Base-by-base conservation (phyloP, 2,329 filamentous ascomycete species). In the Pezicula rhizophila region DNA sequence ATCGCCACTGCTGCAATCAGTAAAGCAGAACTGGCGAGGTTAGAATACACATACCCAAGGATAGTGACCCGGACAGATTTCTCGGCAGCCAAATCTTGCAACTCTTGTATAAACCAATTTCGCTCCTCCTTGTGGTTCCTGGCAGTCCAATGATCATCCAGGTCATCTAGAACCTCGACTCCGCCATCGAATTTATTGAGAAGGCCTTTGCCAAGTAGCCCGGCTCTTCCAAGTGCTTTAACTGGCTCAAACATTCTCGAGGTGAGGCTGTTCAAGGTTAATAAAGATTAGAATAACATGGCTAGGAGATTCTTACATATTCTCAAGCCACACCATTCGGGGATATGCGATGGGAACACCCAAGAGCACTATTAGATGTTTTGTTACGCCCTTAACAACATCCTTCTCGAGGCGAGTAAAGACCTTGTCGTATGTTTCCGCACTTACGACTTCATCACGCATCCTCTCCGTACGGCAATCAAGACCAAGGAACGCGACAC, bases 121-220 rank as follows among this genome's bases (percentile, higher is more conserved):
- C 93, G 82, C 68, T 99, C 93, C 23, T 82, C 77, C 65, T 97
- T 99, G 71, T 97, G 91, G 63, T 90, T 88, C 64, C 89, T 95
- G 34, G 92, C 89, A 1, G 92, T 96, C 93, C 93, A 99, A 64
- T 99, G 92, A 66, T 97, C 93, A 64, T 96, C 92, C 8, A 96
- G 71, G 60, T 95, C 90, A 63, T 96, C 91, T 25, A 95, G 73
- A 12, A 97, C 87, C 67, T 97, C 93, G 5, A 93, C 87, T 15
- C 89, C 89, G 18, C 89, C 90, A 61, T 96, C 91, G 58, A 96
- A 91, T 57, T 87, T 87, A 70, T 96, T 96, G 35, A 95, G 74
- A 39, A 95, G 81, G 11, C 77, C 77, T 51, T 79, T 79, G 3
- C 89, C 88, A 45, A 97, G 76, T 57, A 95, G 68, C 1, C 92